Evolutionary conservation across 2,329 filamentous ascomycete genomes (phyloP).

Genomic region (Fusarium denticulatum): DNA sequence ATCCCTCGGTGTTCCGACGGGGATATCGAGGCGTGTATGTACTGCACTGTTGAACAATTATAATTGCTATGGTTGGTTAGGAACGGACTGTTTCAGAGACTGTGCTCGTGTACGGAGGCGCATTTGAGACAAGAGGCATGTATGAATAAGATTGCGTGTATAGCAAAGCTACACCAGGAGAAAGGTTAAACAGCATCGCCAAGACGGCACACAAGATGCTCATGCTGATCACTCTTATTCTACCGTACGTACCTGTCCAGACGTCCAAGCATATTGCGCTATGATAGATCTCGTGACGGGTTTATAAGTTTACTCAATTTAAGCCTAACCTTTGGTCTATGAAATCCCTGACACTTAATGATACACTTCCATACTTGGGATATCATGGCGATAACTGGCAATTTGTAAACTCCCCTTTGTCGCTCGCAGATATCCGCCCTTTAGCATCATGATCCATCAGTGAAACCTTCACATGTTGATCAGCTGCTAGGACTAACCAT

Average conservation of each 20-base stretch:
- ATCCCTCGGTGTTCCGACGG: constrained; percentile 33
- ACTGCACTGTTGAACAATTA: not conserved
- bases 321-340: not conserved
- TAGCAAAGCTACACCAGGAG: constrained; percentile 2
- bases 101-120: not conserved
- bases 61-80: constrained; percentile 5
- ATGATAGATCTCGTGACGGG: not conserved
- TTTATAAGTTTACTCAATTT: not conserved
- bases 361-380: not conserved
- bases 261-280: not conserved
- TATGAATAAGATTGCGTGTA: not conserved
- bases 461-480: constrained; percentile 1
- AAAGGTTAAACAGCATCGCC: constrained; percentile 7
- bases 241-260: not conserved
- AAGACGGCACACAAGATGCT: constrained; percentile 18
- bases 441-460: not conserved
- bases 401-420: not conserved
- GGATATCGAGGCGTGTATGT: constrained; percentile 19
- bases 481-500: constrained; percentile 1
- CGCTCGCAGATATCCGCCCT: not conserved
- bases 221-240: not conserved
- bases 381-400: not conserved
- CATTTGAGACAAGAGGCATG: not conserved
- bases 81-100: constrained; percentile 20
- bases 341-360: not conserved